A percentile compares a stretch with the other conserved stretches of the same genome.
Conservation (phyloP, 495 filamentous ascomycete genomes). For the Aspergillus bridgeri region DNA sequence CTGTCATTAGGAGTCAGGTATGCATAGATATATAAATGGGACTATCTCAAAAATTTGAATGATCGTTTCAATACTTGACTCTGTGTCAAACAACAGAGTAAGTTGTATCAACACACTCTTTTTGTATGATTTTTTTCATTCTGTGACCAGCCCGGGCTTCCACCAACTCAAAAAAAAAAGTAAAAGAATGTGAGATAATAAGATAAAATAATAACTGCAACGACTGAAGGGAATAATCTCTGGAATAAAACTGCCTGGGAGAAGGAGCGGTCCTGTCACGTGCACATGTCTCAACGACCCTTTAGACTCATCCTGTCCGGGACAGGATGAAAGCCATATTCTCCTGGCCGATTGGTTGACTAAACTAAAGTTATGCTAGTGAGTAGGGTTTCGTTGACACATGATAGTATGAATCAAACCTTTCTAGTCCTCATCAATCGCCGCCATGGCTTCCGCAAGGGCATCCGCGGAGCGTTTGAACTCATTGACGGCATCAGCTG, state of each 20-base stretch:
- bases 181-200: background rate
- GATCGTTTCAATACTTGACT: background rate
- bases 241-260: background rate
- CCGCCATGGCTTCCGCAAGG: constrained; percentile 40
- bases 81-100: background rate
- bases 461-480: constrained; percentile 38
- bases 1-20: too few species aligned
- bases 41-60: background rate
- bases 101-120: background rate
- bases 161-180: background rate
- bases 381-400: background rate
- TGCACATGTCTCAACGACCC: background rate
- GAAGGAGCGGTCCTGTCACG: background rate
- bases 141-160: background rate
- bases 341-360: background rate
- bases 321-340: background rate
- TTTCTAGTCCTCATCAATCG: constrained; percentile 23
- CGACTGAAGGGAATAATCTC: background rate
- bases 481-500: constrained; percentile 36
- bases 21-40: background rate
- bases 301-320: background rate
- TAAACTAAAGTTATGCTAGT: background rate
- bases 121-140: background rate
- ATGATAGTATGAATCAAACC: background rate
- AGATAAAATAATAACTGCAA: background rate